Conservation (phyloP, 2,329 filamentous ascomycete species). For the Stagonosporopsis vannaccii region DNA sequence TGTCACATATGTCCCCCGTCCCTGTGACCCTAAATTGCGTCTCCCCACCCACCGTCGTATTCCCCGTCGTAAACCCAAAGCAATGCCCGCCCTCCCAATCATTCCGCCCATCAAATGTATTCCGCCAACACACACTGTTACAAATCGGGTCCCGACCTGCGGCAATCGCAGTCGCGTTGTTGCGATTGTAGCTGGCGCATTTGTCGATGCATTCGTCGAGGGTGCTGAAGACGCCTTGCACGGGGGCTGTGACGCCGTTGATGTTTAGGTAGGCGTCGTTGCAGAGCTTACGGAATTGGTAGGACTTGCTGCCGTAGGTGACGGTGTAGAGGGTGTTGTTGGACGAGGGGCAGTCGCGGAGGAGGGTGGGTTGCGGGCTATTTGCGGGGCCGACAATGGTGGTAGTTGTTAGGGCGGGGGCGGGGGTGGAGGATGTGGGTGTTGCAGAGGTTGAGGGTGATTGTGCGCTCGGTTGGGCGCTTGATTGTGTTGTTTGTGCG, state of each 20-base stretch:
- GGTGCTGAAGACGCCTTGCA: slow-evolving; percentile 3
- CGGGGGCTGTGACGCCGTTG: slow-evolving; percentile 4
- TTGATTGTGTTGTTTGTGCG: neutral
- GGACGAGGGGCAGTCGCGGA: slow-evolving; percentile 26
- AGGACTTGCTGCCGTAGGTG: slow-evolving; percentile 12
- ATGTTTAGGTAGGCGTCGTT: slow-evolving; percentile 14
- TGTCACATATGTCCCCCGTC: slow-evolving; percentile 23
- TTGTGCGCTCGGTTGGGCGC: neutral
- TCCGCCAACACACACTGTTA: slow-evolving; percentile 24
- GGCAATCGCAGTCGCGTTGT: slow-evolving; percentile 18
- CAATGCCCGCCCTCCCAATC: slow-evolving; percentile 25
- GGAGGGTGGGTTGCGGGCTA: slow-evolving; percentile 16
- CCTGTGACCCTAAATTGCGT: slow-evolving; percentile 8
- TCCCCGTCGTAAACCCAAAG: slow-evolving; percentile 21
- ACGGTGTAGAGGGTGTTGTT: slow-evolving; percentile 23
- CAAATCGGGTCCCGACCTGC: slow-evolving; percentile 10
- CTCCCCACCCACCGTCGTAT: slow-evolving; percentile 14
- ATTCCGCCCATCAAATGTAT: slow-evolving; percentile 23
- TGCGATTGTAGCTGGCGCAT: slow-evolving; percentile 22
- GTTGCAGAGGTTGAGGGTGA: neutral
- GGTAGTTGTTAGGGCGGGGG: slow-evolving; percentile 5
- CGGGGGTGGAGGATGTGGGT: slow-evolving; percentile 5
- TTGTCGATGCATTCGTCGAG: slow-evolving; percentile 23
- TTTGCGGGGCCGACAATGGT: slow-evolving; percentile 18
- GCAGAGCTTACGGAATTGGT: slow-evolving; percentile 22